These are phyloP conservation scores for Lichtheimia ornata DNA, from an alignment of 371 early-diverging fungal species.

Conservation along the genomic window DNA sequence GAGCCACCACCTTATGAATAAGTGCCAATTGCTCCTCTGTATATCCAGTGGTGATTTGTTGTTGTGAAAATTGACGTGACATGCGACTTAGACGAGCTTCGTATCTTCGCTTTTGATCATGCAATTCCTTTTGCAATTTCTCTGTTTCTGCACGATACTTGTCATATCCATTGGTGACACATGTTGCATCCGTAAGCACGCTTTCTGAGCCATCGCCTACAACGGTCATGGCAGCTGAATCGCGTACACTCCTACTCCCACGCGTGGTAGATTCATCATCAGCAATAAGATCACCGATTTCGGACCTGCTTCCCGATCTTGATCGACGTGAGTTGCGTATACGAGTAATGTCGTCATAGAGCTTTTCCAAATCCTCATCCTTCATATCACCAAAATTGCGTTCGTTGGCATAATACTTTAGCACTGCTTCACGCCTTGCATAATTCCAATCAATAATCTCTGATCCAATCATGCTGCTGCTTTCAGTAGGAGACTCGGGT, in stretches of 20 bases:
- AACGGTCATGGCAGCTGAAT: conserved; percentile 16
- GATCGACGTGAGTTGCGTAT: conserved; percentile 51
- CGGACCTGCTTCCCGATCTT: conserved; percentile 46
- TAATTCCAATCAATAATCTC: conserved; percentile 82
- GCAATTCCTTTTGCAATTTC: conserved; percentile 53
- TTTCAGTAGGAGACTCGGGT: conserved; percentile 60
- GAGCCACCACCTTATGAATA: conserved; percentile 15
- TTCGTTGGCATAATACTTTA: conserved; percentile 53
- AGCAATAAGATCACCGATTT: background rate
- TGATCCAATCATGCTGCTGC: conserved; percentile 18
- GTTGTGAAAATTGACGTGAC: conserved; percentile 34
- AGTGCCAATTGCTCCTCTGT: conserved; percentile 31
- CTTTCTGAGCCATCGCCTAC: conserved; percentile 47
- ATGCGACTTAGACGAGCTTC: conserved; percentile 58
- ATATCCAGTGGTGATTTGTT: conserved; percentile 5
- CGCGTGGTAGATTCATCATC: conserved; percentile 15
- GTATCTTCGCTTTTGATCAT: conserved; percentile 54
- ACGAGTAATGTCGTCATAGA: conserved; percentile 62
- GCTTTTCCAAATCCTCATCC: conserved; percentile 63
- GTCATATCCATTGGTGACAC: conserved; percentile 44
- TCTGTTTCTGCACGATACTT: conserved; percentile 55
- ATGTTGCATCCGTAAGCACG: conserved; percentile 38
- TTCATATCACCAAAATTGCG: conserved; percentile 52
- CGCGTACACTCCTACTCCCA: conserved; percentile 3
- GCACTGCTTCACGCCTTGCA: conserved; percentile 74